Evolutionary conservation across 805 yeast genomes (phyloP).

Genomic region (Saccharomycopsis fodiens): DNA sequence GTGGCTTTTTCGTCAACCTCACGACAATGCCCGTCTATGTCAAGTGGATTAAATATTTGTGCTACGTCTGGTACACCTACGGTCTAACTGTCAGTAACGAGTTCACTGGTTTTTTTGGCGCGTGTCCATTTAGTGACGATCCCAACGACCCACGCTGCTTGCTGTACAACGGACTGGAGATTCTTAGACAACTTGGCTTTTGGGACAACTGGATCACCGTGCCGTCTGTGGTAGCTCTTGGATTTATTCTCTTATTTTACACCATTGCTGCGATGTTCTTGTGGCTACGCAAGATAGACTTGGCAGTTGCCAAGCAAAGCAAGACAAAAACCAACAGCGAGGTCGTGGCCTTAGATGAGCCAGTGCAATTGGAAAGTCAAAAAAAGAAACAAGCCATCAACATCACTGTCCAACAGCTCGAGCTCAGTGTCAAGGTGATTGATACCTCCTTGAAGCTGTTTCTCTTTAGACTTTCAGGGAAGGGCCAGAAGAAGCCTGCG

Average conservation of each 20-base stretch:
- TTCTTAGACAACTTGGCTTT: conserved; percentile 51
- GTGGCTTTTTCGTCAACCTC: conserved; percentile 76
- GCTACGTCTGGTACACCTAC: conserved; percentile 73
- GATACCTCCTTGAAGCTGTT: conserved; percentile 13
- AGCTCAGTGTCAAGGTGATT: conserved; percentile 9
- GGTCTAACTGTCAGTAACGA: conserved; percentile 63
- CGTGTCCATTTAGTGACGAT: conserved; percentile 36
- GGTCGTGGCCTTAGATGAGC: neutral
- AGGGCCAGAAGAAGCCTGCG: conserved; percentile 10
- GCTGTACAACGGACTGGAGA: conserved; percentile 48
- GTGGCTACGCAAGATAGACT: conserved; percentile 41
- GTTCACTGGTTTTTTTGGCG: conserved; percentile 53
- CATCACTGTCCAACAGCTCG: conserved; percentile 6
- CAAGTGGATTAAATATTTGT: conserved; percentile 72
- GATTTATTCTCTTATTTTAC: conserved; percentile 52
- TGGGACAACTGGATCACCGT: conserved; percentile 55
- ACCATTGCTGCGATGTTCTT: conserved; percentile 41
- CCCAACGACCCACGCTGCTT: conserved; percentile 30
- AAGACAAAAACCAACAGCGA: conserved; percentile 9
- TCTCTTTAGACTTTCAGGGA: neutral
- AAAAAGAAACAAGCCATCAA: conserved; percentile 6
- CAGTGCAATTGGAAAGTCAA: neutral
- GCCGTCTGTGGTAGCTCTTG: conserved; percentile 54
- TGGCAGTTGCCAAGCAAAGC: conserved; percentile 38
- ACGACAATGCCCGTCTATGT: conserved; percentile 75